Evolutionary conservation across 352 stramenopile species (phyloP).

Genomic region (Phytophthora colocasiae): DNA sequence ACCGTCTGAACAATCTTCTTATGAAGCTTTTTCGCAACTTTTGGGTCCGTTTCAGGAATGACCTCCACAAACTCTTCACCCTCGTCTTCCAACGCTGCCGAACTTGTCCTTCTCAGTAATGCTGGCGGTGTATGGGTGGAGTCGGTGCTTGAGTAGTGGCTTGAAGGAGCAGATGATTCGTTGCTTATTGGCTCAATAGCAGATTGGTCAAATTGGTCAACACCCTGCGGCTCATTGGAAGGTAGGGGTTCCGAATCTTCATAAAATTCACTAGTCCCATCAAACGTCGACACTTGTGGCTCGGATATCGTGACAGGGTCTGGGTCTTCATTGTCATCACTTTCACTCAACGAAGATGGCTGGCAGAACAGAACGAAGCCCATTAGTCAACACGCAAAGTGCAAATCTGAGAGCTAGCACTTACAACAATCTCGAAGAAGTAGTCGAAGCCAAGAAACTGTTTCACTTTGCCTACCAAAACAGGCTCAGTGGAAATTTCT

Average conservation of each 20-base stretch:
- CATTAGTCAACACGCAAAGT: neutral
- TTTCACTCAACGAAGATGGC: slow-evolving; percentile 19
- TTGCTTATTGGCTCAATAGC: slow-evolving; percentile 24
- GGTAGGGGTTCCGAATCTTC: slow-evolving; percentile 8
- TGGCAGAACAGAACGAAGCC: slow-evolving; percentile 9
- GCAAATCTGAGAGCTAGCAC: neutral
- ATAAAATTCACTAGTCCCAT: slow-evolving; percentile 12
- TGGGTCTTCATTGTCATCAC: slow-evolving; percentile 15
- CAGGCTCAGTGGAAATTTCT: slow-evolving; percentile 47
- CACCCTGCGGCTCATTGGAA: slow-evolving; percentile 16
- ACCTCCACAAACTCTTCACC: slow-evolving; percentile 64
- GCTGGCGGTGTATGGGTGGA: slow-evolving; percentile 10
- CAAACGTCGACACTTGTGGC: slow-evolving; percentile 14
- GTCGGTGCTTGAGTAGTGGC: slow-evolving; percentile 30
- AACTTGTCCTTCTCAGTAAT: slow-evolving; percentile 37
- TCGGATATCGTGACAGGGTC: neutral
- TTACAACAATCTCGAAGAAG: slow-evolving; percentile 76
- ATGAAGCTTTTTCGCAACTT: slow-evolving; percentile 73
- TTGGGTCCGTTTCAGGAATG: slow-evolving; percentile 58
- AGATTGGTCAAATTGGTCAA: slow-evolving; percentile 11
- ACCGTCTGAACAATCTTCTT: slow-evolving; percentile 76
- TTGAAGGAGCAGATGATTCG: slow-evolving; percentile 17
- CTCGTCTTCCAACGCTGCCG: slow-evolving; percentile 48
- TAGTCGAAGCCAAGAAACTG: slow-evolving; percentile 70
- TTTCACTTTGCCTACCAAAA: slow-evolving; percentile 52